Percentiles rank a stretch among this genome's conserved stretches.
Evolutionary conservation across 78 protist genomes (phyloP).

Genomic region (Planoprotostelium fungivorum): DNA sequence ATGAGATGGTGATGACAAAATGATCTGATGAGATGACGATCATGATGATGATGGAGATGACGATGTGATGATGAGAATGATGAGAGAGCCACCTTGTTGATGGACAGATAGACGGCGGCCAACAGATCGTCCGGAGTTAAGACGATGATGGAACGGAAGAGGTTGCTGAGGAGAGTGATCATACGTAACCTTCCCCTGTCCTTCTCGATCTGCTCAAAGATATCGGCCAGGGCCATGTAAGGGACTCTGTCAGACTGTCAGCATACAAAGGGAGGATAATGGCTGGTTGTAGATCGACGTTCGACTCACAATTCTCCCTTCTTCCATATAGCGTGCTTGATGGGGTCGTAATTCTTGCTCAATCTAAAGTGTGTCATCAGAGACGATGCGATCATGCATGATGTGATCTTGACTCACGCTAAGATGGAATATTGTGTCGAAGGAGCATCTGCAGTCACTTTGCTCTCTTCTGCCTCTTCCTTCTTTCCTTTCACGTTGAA

Average conservation of each 20-base stretch:
- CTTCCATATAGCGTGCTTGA: conserved; percentile 60
- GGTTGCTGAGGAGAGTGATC: conserved; percentile 32
- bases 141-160: conserved; percentile 48
- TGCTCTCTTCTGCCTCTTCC: conserved; percentile 3
- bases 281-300: no score
- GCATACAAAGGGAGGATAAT: no score
- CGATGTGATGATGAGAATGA: no score
- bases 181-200: conserved; percentile 47
- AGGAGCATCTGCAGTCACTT: not conserved
- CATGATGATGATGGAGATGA: not conserved
- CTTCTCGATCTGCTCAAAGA: conserved; percentile 56
- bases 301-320: conserved; percentile 34
- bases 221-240: conserved; percentile 61
- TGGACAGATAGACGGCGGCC: conserved; percentile 42
- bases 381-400: conserved; percentile 11
- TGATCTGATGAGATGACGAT: not conserved
- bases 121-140: conserved; percentile 59
- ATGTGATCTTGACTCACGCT: not conserved
- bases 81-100: conserved; percentile 29
- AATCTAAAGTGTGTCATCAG: no score
- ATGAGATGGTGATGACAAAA: no score
- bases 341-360: conserved; percentile 35
- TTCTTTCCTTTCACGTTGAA: conserved; percentile 16
- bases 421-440: not conserved
- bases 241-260: conserved; percentile 14